These are phyloP conservation scores for Metschnikowia baotianmanensis DNA, from an alignment of 805 yeast genomes.

Conservation along the genomic window DNA sequence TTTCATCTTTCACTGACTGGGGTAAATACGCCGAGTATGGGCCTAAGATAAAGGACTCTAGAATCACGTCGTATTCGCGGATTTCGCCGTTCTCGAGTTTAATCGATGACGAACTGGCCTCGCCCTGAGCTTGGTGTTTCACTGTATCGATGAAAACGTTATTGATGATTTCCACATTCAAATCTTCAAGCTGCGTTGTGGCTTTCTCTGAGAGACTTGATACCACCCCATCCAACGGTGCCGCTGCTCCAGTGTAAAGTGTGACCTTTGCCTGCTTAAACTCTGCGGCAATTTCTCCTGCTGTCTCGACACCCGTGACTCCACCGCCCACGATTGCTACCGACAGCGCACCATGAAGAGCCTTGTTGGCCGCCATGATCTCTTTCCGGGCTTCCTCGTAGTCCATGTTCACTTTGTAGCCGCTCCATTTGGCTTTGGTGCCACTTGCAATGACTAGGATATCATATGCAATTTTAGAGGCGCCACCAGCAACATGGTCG, in stretches of 20 bases:
- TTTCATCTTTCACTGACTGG: slow-evolving; percentile 19
- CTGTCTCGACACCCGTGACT: slow-evolving; percentile 37
- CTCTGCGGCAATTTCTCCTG: slow-evolving; percentile 34
- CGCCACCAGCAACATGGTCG: slow-evolving; percentile 5
- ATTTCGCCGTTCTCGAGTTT: slow-evolving; percentile 20
- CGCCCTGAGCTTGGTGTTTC: slow-evolving; percentile 12
- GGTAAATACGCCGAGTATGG: slow-evolving; percentile 38
- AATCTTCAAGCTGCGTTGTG: slow-evolving; percentile 7
- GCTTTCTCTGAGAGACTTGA: slow-evolving; percentile 8
- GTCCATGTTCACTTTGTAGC: slow-evolving; percentile 26
- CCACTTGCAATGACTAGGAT: slow-evolving; percentile 38
- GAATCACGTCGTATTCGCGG: slow-evolving; percentile 27
- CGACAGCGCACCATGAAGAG: slow-evolving; percentile 22
- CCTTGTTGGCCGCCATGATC: slow-evolving; percentile 16
- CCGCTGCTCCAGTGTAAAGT: slow-evolving; percentile 22
- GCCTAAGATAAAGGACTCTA: slow-evolving; percentile 23
- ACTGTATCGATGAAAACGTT: slow-evolving; percentile 13
- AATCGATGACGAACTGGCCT: slow-evolving; percentile 9
- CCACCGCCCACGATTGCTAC: slow-evolving; percentile 43
- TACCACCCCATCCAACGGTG: slow-evolving; percentile 7
- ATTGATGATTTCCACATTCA: slow-evolving; percentile 18
- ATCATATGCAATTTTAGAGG: slow-evolving; percentile 24
- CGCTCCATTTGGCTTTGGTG: slow-evolving; percentile 19
- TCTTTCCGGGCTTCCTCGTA: slow-evolving; percentile 17
- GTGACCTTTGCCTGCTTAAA: slow-evolving; percentile 22